Percentiles rank a stretch among this genome's conserved stretches.
phyloP scores from a whole-genome alignment of 2,329 filamentous ascomycete species.

The Hymenotorrendiella dingleyae region DNA sequence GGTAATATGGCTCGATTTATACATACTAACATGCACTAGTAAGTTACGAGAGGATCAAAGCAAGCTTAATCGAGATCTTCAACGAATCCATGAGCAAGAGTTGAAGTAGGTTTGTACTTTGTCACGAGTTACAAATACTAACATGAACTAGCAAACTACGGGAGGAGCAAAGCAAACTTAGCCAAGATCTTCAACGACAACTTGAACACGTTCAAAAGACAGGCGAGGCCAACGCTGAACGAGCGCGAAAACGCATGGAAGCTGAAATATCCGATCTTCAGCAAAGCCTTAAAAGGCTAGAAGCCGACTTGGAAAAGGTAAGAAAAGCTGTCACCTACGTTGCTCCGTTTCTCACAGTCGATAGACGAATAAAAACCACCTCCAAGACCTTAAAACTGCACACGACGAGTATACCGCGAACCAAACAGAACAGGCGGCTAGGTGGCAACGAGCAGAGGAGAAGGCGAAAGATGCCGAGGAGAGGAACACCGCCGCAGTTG shows the following conservation, averaged over 20 bases:
- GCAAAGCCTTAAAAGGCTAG: conserved; percentile 53
- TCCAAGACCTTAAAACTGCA: conserved; percentile 52
- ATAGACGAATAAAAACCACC: conserved; percentile 54
- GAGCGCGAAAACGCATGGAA: conserved; percentile 44
- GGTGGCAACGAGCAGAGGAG: conserved; percentile 32
- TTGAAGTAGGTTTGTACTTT: conserved; percentile 39
- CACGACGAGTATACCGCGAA: conserved; percentile 44
- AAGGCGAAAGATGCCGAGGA: conserved; percentile 38
- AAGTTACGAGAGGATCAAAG: conserved; percentile 31
- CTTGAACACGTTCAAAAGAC: conserved; percentile 43
- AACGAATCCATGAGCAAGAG: conserved; percentile 45
- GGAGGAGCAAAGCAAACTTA: conserved; percentile 28
- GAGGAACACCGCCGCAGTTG: conserved; percentile 27
- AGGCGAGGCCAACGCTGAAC: conserved; percentile 44
- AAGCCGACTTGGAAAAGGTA: conserved; percentile 58
- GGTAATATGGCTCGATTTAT: neutral
- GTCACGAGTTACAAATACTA: conserved; percentile 13
- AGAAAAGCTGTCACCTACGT: conserved; percentile 2
- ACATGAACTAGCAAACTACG: conserved; percentile 26
- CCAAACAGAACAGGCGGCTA: conserved; percentile 24
- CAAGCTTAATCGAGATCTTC: conserved; percentile 23
- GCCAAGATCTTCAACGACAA: conserved; percentile 35
- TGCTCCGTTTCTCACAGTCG: conserved; percentile 17
- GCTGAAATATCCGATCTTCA: conserved; percentile 59
- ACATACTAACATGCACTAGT: conserved; percentile 20